Base-by-base conservation (phyloP, 805 yeast genomes). In the Danielia reshetovae region DNA sequence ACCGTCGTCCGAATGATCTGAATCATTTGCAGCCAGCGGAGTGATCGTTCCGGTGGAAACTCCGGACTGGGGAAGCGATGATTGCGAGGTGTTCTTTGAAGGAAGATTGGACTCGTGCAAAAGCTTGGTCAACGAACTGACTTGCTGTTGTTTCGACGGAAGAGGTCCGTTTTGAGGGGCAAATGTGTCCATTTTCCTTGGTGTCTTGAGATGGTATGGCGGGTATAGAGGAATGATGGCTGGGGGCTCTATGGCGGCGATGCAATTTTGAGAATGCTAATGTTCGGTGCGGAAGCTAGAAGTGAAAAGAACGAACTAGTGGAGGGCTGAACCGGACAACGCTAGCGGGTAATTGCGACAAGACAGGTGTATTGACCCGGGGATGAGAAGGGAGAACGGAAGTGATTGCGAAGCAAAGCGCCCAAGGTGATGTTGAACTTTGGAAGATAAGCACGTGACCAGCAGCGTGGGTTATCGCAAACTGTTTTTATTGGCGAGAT, bases 41-140 rank as follows among this genome's bases (percentile, higher is more conserved):
- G 30, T 8, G n/a, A 28, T 18, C 10, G 22, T 19, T 19, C 22
- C 15, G 13, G 11, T n/a, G 15, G 12, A 8, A 5, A 6, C 6
- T 13, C 5, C 17, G 13, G 18, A 5, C 22, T 19, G 22, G 9
- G 7, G 7, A 7, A 19, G 22, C 22, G 26, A 18, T 18, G 27
- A 29, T 24, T 24, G 36, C 25, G 36, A 31, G 12, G 29, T 31
- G 23, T 32, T 34, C 13, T 29, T 18, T 4, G 27, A 23, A 6
- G 21, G 21, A 7, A 24, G 17, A 15, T 17, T 17, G 21, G 32
- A 23, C 7, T 12, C 12, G 40, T 51, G 59, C 40, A 63, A 49
- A 12, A 63, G 58, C 34, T 64, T 47, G n/a, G 69, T 63, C 44
- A 63, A 55, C 14, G 68, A 58, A 35, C 60, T 53, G 27, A 62